Evolutionary conservation across 1,284 basidiomycete species (phyloP).

Genomic region (Ganoderma multipileum): DNA sequence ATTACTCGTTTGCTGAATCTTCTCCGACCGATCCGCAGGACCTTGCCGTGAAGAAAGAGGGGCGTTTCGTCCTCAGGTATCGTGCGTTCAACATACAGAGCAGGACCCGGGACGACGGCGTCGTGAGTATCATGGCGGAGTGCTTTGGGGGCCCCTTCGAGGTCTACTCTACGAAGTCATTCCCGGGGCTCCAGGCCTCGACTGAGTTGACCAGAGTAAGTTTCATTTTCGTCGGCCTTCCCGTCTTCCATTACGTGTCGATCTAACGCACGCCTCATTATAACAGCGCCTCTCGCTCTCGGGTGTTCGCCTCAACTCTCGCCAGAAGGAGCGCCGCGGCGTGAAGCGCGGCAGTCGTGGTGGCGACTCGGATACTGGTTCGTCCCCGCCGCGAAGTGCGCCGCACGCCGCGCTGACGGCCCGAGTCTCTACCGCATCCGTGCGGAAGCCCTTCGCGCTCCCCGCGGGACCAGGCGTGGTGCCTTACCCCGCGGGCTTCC

Average conservation of each 20-base stretch:
- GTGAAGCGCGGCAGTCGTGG: constrained; percentile 2
- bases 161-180: constrained; percentile 82
- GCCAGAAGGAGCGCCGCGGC: constrained; percentile 6
- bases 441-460: background rate
- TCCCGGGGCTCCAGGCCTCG: constrained; percentile 74
- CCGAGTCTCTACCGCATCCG: background rate
- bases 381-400: background rate
- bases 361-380: background rate
- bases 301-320: constrained; percentile 9
- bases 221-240: background rate
- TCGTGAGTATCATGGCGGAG: constrained; percentile 68
- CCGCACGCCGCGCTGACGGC: background rate
- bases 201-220: constrained; percentile 78
- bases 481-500: background rate
- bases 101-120: constrained; percentile 33
- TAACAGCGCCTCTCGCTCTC: constrained; percentile 5
- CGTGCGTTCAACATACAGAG: constrained; percentile 36
- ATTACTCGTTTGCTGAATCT: background rate
- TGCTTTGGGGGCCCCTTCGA: constrained; percentile 72
- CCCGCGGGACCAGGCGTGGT: background rate
- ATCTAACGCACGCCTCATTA: background rate
- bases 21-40: constrained; percentile 28
- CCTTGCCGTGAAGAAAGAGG: constrained; percentile 38
- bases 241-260: background rate
- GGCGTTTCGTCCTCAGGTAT: constrained; percentile 37